Evolutionary conservation across 768 basidiomycete species (phyloP).

Genomic region (Leccinum ochraceum): DNA sequence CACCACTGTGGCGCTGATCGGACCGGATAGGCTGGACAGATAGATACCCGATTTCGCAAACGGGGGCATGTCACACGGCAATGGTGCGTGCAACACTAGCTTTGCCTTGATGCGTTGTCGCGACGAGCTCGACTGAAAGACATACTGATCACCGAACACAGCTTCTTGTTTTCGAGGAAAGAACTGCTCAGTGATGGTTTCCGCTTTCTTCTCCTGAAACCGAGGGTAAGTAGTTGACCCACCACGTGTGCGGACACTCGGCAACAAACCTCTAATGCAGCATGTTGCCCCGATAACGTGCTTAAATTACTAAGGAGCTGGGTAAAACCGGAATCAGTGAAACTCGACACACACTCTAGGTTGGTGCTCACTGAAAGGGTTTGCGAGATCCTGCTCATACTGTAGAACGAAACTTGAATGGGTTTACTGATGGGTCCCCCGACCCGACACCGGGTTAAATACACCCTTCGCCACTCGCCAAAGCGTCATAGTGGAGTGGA

Average conservation of each 20-base stretch:
- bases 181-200: constrained; percentile 28
- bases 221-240: constrained; percentile 2
- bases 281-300: constrained; percentile 11
- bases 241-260: constrained; percentile 3
- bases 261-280: constrained; percentile 22
- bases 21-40: constrained; percentile 30
- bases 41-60: constrained; percentile 37
- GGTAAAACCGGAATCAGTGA: background rate
- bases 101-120: constrained; percentile 30
- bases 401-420: background rate
- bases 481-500: constrained; percentile 17
- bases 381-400: constrained; percentile 36
- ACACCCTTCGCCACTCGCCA: constrained; percentile 28
- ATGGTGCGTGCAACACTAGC: constrained; percentile 28
- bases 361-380: constrained; percentile 28
- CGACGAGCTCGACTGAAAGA: constrained; percentile 25
- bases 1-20: constrained; percentile 28
- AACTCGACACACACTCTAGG: background rate
- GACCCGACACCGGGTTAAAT: constrained; percentile 21
- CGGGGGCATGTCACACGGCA: constrained; percentile 28
- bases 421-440: background rate
- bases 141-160: constrained; percentile 32
- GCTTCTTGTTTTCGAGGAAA: constrained; percentile 32
- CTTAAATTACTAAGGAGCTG: constrained; percentile 32
- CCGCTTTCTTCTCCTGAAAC: constrained; percentile 23